phyloP scores from a whole-genome alignment of 495 filamentous ascomycete species.

The Staphylotrichum longicolle region DNA sequence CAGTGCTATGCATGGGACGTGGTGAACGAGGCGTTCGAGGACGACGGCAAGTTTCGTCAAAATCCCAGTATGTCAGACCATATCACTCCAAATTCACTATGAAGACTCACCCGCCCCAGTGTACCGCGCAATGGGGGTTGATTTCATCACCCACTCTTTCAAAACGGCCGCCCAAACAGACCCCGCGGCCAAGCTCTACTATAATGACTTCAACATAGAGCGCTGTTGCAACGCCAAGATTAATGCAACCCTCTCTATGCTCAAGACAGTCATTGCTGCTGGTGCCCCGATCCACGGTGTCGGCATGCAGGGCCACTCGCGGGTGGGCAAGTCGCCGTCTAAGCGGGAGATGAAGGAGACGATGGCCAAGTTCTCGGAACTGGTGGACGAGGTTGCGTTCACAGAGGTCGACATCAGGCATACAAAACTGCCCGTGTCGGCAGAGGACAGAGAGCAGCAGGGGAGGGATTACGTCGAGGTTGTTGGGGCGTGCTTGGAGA shows the following conservation, averaged over 20 bases:
- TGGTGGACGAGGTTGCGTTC: conserved; percentile 52
- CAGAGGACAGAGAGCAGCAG: conserved; percentile 48
- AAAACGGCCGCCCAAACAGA: conserved; percentile 37
- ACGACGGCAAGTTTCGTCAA: conserved; percentile 35
- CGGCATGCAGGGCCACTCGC: conserved; percentile 57
- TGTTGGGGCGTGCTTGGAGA: conserved; percentile 51
- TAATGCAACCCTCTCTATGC: conserved; percentile 42
- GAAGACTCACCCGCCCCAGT: conserved; percentile 19
- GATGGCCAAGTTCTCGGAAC: conserved; percentile 42
- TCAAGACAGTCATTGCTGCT: conserved; percentile 41
- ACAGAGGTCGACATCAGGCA: conserved; percentile 59
- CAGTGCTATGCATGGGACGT: conserved; percentile 51
- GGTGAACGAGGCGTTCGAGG: conserved; percentile 53
- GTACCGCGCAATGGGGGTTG: conserved; percentile 43
- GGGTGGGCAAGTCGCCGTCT: conserved; percentile 46
- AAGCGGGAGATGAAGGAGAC: conserved; percentile 37
- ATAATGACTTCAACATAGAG: conserved; percentile 66
- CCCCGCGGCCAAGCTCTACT: conserved; percentile 46
- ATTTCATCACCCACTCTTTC: conserved; percentile 47
- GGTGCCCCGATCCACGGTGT: conserved; percentile 55
- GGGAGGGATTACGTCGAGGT: conserved; percentile 50
- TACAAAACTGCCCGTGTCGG: conserved; percentile 36
- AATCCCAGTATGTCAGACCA: too few species aligned
- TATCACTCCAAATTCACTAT: too few species aligned
- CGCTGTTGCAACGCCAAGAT: conserved; percentile 47